These are phyloP conservation scores for Camelina sativa DNA, from an alignment of 345 rosid species.

Conservation along the genomic window DNA sequence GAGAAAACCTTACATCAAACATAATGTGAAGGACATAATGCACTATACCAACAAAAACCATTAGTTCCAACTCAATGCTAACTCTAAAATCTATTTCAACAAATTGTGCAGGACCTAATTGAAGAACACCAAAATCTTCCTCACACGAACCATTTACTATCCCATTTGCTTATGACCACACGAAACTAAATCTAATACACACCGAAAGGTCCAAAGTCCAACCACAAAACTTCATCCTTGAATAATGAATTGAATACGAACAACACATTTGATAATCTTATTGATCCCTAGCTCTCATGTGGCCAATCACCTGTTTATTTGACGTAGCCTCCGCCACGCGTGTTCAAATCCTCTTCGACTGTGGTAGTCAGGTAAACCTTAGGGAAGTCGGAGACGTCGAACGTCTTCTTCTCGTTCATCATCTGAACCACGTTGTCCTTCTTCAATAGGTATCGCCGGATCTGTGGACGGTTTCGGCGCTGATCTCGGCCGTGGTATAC, in stretches of 20 bases:
- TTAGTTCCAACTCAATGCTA: background rate
- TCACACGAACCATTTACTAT: background rate
- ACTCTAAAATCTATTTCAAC: background rate
- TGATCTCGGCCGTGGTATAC: constrained; percentile 76
- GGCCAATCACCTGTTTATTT: constrained; percentile 43
- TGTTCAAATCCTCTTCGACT: constrained; percentile 70
- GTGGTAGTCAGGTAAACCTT: constrained; percentile 67
- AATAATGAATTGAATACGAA: background rate
- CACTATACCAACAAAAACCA: background rate
- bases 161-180: constrained; percentile 6
- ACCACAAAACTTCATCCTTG: background rate
- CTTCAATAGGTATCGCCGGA: constrained; percentile 68
- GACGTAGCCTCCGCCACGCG: constrained; percentile 75
- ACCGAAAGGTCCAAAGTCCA: background rate
- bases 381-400: constrained; percentile 73
- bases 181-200: constrained; percentile 10
- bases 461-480: constrained; percentile 88
- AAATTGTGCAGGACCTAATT: background rate
- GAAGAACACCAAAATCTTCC: background rate
- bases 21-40: background rate
- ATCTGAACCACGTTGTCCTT: constrained; percentile 75
- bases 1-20: background rate
- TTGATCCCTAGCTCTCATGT: constrained; percentile 4
- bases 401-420: constrained; percentile 74
- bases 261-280: constrained; percentile 17